Base-by-base conservation (phyloP, 2,329 filamentous ascomycete genomes). In the Calonectria pteridis region DNA sequence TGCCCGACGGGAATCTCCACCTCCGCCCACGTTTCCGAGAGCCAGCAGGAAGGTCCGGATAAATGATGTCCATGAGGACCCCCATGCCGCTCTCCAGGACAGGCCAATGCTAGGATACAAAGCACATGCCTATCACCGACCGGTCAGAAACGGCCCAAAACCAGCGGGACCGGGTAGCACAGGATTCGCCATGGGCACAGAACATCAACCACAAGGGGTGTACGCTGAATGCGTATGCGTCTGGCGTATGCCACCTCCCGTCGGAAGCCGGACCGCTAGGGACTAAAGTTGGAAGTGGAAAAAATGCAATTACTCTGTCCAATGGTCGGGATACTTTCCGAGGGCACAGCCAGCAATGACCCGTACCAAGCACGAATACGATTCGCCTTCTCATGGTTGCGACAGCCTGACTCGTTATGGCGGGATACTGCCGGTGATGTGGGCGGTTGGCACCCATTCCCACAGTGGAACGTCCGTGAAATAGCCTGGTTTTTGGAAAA, bases 1-100 rank as follows among this genome's bases (percentile, higher is more conserved):
- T 53, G 50, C 35, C 58, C 59, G 43, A 43, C 65, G 62, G 58
- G 50, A n/a, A n/a, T 73, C 51, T 64, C 55, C 55, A 40, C 33
- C 33, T 26, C 37, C 55, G 46, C 67, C 51, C 74, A 62, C 63
- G 69, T 76, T 70, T 76, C 67, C 69, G 63, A 70, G 20, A 37
- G 29, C 43, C 46, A 69, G 49, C 58, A 66, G 23, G 66, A 66
- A 69, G 37, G 58, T 14, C 70, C 70, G 65, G 65, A 69, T 65
- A 51, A 64, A 65, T 43, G 26, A 67, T 72, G 29, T 18, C 55
- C 29, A 37, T 26, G 51, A 58, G 43, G 35, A 26, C 43, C 26
- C 50, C 37, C 37, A 50, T 59, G 58, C 31, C 37, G 35, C 29
- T 59, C 20, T 46, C 6, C 23, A 13, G 46, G 28, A 53, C 35